Conservation (phyloP, 805 yeast genomes). For the Candida fluviatilis region DNA sequence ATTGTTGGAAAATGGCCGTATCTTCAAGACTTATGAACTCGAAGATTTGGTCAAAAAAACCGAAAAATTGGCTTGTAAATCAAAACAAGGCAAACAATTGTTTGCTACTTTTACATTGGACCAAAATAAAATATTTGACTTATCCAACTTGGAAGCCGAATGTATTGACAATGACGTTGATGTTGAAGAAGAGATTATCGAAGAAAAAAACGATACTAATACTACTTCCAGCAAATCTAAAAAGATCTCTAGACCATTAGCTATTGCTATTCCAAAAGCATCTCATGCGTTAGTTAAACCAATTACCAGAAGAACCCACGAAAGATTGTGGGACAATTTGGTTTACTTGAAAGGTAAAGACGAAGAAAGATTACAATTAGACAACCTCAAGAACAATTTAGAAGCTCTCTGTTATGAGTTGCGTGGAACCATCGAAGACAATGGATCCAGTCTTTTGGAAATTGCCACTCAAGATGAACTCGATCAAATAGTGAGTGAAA, state of each 20-base stretch:
- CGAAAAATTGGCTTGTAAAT: slow-evolving; percentile 38
- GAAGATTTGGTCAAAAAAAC: slow-evolving; percentile 22
- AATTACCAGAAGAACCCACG: slow-evolving; percentile 35
- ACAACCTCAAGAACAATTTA: slow-evolving; percentile 60
- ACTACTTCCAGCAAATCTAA: slow-evolving; percentile 11
- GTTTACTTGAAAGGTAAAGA: slow-evolving; percentile 52
- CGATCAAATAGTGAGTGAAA: slow-evolving; percentile 18
- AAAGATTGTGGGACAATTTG: slow-evolving; percentile 45
- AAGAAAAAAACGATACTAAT: slow-evolving; percentile 9
- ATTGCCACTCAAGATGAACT: slow-evolving; percentile 37
- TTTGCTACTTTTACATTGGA: slow-evolving; percentile 44
- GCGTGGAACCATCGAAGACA: slow-evolving; percentile 55
- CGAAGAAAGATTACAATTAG: slow-evolving; percentile 46
- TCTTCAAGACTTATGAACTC: slow-evolving; percentile 23
- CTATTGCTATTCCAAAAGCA: slow-evolving; percentile 42
- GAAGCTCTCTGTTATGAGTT: slow-evolving; percentile 73
- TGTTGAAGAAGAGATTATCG: slow-evolving; percentile 10
- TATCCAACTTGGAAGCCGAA: slow-evolving; percentile 42
- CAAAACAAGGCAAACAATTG: slow-evolving; percentile 20
- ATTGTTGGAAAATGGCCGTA: slow-evolving; percentile 37
- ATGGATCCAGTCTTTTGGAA: slow-evolving; percentile 33
- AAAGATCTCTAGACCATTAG: slow-evolving; percentile 15
- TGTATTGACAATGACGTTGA: slow-evolving; percentile 27
- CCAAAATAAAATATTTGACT: slow-evolving; percentile 45
- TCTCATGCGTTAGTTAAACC: slow-evolving; percentile 38